phyloP scores from a whole-genome alignment of 2,329 filamentous ascomycete genomes.

The Podosphaera xanthii region DNA sequence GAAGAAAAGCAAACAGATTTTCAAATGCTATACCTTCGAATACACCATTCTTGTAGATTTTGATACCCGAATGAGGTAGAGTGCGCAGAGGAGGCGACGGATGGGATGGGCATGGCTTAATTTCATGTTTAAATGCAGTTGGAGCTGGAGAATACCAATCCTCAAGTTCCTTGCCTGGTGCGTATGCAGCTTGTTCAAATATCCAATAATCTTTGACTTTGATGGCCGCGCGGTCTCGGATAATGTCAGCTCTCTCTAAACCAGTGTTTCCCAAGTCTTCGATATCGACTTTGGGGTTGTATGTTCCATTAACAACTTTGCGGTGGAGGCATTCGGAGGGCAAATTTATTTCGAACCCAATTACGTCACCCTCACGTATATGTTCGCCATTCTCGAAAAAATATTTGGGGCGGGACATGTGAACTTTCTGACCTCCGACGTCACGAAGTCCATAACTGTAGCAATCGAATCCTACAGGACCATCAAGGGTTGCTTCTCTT shows the following conservation, averaged over 20 bases:
- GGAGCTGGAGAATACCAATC: slow-evolving; percentile 47
- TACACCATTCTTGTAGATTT: slow-evolving; percentile 79
- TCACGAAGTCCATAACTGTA: slow-evolving; percentile 92
- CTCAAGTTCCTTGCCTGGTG: slow-evolving; percentile 69
- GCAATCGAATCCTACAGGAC: slow-evolving; percentile 66
- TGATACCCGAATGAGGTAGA: slow-evolving; percentile 65
- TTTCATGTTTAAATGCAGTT: slow-evolving; percentile 12
- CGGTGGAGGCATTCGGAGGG: slow-evolving; percentile 69
- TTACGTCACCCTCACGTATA: slow-evolving; percentile 74
- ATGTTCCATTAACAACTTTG: slow-evolving; percentile 68
- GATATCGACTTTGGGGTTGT: slow-evolving; percentile 64
- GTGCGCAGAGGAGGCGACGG: slow-evolving; percentile 55
- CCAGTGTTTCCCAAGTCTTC: slow-evolving; percentile 28
- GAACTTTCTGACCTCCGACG: slow-evolving; percentile 71
- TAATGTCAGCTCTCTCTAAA: slow-evolving; percentile 50
- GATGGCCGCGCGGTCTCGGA: slow-evolving; percentile 86
- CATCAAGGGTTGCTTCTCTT: slow-evolving; percentile 60
- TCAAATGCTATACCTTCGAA: slow-evolving; percentile 73
- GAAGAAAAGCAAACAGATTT: slow-evolving; percentile 72
- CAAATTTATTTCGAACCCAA: slow-evolving; percentile 78
- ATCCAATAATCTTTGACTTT: slow-evolving; percentile 84
- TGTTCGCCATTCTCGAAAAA: slow-evolving; percentile 63
- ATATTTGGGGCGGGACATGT: slow-evolving; percentile 80
- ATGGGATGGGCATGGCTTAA: slow-evolving; percentile 49
- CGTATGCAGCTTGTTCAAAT: slow-evolving; percentile 83